Evolutionary conservation across 495 filamentous ascomycete genomes (phyloP).

Genomic region (Cercophora samala): DNA sequence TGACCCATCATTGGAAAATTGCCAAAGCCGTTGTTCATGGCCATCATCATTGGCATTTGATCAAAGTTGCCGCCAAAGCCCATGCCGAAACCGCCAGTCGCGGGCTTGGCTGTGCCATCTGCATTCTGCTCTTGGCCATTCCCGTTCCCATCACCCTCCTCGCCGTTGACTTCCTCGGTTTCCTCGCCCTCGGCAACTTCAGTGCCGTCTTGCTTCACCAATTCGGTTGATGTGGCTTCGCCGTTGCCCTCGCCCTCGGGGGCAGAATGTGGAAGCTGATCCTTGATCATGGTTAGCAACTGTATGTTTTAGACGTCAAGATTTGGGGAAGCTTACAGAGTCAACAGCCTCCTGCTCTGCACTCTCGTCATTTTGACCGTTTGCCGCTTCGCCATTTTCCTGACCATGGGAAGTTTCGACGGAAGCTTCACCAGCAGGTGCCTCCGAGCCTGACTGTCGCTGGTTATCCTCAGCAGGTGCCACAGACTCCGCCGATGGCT

Average conservation of each 20-base stretch:
- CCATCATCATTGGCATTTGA: slow-evolving; percentile 68
- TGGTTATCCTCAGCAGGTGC: slow-evolving; percentile 13
- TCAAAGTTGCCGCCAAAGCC: slow-evolving; percentile 62
- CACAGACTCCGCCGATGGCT: slow-evolving; percentile 9
- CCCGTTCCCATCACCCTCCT: slow-evolving; percentile 33
- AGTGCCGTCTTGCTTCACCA: slow-evolving; percentile 15
- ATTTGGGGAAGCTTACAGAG: slow-evolving; percentile 9
- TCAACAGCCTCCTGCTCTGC: slow-evolving; percentile 4
- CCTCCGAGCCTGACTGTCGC: slow-evolving; percentile 1
- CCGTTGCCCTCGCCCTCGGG: slow-evolving; percentile 9
- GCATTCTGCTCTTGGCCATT: slow-evolving; percentile 33
- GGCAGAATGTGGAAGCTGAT: slow-evolving; percentile 11
- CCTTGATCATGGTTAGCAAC: slow-evolving; percentile 24
- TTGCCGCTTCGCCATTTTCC: slow-evolving; percentile 24
- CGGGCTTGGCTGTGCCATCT: slow-evolving; percentile 41
- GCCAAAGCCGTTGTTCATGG: slow-evolving; percentile 65
- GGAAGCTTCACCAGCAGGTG: slow-evolving; percentile 14
- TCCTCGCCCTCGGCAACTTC: slow-evolving; percentile 28
- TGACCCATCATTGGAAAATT: slow-evolving; percentile 83
- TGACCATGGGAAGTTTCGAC: slow-evolving; percentile 23
- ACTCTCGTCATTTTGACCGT: slow-evolving; percentile 12
- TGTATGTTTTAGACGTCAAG: neutral
- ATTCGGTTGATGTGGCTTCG: slow-evolving; percentile 13
- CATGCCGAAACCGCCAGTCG: slow-evolving; percentile 60
- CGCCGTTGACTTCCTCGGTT: slow-evolving; percentile 27